Evolutionary conservation across 805 yeast species (phyloP).

Genomic region (Myxozyma neglecta): DNA sequence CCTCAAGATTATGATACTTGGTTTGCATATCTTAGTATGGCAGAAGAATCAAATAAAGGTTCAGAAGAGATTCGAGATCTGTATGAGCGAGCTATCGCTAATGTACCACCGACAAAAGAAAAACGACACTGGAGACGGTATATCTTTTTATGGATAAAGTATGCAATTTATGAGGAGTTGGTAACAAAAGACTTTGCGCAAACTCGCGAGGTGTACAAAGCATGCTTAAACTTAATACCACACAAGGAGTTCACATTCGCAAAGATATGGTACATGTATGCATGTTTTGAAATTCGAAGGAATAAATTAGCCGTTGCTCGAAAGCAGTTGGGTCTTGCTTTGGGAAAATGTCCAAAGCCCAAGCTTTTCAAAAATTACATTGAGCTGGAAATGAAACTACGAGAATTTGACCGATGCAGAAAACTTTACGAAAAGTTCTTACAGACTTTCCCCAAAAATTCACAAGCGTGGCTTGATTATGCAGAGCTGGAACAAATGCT

Average conservation of each 20-base stretch:
- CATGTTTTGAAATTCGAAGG: slow-evolving; percentile 73
- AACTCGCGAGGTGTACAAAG: slow-evolving; percentile 54
- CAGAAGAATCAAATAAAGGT: slow-evolving; percentile 44
- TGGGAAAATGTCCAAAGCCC: slow-evolving; percentile 66
- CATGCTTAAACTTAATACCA: slow-evolving; percentile 54
- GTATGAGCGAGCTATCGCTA: slow-evolving; percentile 49
- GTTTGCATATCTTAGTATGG: slow-evolving; percentile 69
- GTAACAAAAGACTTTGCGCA: slow-evolving; percentile 44
- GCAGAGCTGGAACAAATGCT: slow-evolving; percentile 66
- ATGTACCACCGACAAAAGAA: slow-evolving; percentile 43
- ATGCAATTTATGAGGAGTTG: slow-evolving; percentile 63
- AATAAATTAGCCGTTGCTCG: slow-evolving; percentile 54
- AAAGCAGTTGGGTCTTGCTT: slow-evolving; percentile 65
- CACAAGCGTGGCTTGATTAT: slow-evolving; percentile 59
- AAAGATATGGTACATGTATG: slow-evolving; percentile 69
- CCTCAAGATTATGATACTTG: slow-evolving; percentile 72
- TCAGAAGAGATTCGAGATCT: slow-evolving; percentile 41
- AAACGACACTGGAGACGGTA: slow-evolving; percentile 66
- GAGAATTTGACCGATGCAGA: slow-evolving; percentile 80
- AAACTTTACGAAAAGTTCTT: slow-evolving; percentile 66
- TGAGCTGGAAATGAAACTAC: slow-evolving; percentile 60
- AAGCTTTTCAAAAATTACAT: slow-evolving; percentile 66
- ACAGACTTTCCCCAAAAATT: slow-evolving; percentile 47
- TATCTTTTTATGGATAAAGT: slow-evolving; percentile 67
- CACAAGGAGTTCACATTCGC: slow-evolving; percentile 64